Evolutionary conservation across 2,329 filamentous ascomycete genomes (phyloP).

Genomic region (Lojkania enalia): DNA sequence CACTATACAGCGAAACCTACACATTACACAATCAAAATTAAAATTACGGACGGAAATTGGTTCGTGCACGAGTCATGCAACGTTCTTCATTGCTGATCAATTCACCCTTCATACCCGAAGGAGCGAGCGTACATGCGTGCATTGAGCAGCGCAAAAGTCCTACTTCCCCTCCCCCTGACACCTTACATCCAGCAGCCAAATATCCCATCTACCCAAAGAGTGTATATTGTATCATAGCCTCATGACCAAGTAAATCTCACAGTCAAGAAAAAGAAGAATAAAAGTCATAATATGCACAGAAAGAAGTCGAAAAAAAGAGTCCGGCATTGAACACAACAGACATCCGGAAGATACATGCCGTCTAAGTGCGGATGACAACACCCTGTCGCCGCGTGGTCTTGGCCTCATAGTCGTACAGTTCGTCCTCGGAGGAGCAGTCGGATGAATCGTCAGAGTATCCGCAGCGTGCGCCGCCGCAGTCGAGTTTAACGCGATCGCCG

Average conservation of each 20-base stretch:
- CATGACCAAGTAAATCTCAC: no score
- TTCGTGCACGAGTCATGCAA: conserved; percentile 32
- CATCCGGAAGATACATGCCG: background rate
- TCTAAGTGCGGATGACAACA: conserved; percentile 47
- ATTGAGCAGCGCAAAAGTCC: conserved; percentile 13
- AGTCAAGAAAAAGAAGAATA: conserved; percentile 7
- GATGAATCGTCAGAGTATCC: conserved; percentile 74
- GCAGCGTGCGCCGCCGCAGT: conserved; percentile 89
- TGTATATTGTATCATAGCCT: no score
- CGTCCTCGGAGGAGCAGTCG: conserved; percentile 72
- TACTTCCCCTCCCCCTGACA: conserved; percentile 3
- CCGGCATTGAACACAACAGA: conserved; percentile 1
- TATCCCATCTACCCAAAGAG: conserved; percentile 1
- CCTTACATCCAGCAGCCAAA: conserved; percentile 25
- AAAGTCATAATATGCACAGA: conserved; percentile 13
- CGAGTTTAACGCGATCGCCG: conserved; percentile 91
- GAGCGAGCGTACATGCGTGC: conserved; percentile 23
- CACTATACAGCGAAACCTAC: no score
- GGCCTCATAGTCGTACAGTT: conserved; percentile 58
- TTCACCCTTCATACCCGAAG: conserved; percentile 15
- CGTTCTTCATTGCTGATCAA: background rate
- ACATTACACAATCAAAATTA: no score
- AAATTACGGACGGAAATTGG: conserved; percentile 7
- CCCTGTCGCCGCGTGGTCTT: conserved; percentile 53
- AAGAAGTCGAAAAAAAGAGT: conserved; percentile 6